phyloP scores from a whole-genome alignment of 768 basidiomycete species.

The Tulasnella sp. region DNA sequence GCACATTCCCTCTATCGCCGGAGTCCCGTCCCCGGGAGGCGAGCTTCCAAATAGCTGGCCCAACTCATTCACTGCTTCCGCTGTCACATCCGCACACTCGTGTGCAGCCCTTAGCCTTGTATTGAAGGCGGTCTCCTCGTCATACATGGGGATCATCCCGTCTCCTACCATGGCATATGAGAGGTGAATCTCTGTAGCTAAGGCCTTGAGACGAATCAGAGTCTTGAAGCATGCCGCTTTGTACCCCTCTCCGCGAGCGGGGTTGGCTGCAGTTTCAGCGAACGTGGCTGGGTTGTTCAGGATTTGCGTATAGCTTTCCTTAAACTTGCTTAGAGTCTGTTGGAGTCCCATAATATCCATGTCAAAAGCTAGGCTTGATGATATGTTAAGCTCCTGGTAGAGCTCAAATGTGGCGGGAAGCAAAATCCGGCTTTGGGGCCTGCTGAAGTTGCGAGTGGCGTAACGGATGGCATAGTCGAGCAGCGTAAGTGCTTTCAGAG shows the following conservation, averaged over 20 bases:
- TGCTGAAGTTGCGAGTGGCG: slow-evolving; percentile 1
- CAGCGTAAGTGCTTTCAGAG: background rate
- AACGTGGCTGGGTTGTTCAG: background rate
- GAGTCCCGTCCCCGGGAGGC: background rate
- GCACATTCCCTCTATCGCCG: slow-evolving; percentile 13
- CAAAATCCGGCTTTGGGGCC: background rate
- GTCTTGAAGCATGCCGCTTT: background rate
- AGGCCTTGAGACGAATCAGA: background rate
- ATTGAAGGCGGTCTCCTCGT: background rate
- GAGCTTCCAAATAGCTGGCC: background rate
- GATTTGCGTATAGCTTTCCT: background rate
- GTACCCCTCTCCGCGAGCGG: background rate
- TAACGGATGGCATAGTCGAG: slow-evolving; percentile 11
- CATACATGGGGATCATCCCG: background rate
- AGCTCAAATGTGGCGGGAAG: slow-evolving; percentile 5
- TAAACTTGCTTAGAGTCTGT: background rate
- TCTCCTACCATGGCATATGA: background rate
- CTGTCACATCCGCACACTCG: background rate
- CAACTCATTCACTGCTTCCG: background rate
- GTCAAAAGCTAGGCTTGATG: background rate
- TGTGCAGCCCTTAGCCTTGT: background rate
- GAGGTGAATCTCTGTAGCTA: slow-evolving; percentile 4
- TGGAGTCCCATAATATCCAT: slow-evolving; percentile 7
- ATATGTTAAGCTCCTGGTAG: background rate
- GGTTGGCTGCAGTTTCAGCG: background rate